Evolutionary conservation across 345 rosid species (phyloP).

Genomic region (Lenwebbia sp.): DNA sequence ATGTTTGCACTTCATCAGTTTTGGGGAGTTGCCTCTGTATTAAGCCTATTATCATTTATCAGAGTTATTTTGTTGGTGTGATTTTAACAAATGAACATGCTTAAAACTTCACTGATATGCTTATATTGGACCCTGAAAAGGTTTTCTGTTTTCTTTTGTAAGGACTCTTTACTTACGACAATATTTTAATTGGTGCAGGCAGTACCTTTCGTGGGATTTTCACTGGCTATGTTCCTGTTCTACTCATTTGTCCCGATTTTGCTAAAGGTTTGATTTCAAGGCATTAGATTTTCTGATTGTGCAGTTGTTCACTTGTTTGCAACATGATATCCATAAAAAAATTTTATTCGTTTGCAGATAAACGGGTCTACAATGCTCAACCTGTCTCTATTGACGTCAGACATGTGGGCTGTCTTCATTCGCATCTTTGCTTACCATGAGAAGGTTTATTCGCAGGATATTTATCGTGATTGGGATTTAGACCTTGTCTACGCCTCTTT

Average conservation of each 20-base stretch:
- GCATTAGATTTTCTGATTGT: not conserved
- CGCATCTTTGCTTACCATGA: conserved; percentile 80
- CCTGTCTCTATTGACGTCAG: conserved; percentile 82
- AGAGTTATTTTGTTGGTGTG: not conserved
- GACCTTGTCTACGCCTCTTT: not conserved
- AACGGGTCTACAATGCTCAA: conserved; percentile 88
- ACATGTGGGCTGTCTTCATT: conserved; percentile 92
- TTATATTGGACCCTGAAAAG: not conserved
- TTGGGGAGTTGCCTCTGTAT: not conserved
- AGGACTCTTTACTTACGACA: not conserved
- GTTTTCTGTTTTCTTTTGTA: not conserved
- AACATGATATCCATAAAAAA: not conserved
- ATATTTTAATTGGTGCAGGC: conserved; percentile 35
- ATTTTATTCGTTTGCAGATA: conserved; percentile 19
- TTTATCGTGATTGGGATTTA: not conserved
- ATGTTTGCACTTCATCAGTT: not conserved
- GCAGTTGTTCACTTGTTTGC: not conserved
- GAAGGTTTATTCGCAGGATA: conserved; percentile 31
- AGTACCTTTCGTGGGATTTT: conserved; percentile 48
- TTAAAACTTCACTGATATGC: not conserved
- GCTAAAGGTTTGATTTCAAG: conserved; percentile 54
- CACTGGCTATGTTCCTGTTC: conserved; percentile 60
- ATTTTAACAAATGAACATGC: not conserved
- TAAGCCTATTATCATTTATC: not conserved
- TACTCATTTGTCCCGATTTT: conserved; percentile 72